Evolutionary conservation across 2,329 filamentous ascomycete genomes (phyloP), one percentile per base, ranked within the genome.

Genomic region (Ilyonectria robusta): DNA sequence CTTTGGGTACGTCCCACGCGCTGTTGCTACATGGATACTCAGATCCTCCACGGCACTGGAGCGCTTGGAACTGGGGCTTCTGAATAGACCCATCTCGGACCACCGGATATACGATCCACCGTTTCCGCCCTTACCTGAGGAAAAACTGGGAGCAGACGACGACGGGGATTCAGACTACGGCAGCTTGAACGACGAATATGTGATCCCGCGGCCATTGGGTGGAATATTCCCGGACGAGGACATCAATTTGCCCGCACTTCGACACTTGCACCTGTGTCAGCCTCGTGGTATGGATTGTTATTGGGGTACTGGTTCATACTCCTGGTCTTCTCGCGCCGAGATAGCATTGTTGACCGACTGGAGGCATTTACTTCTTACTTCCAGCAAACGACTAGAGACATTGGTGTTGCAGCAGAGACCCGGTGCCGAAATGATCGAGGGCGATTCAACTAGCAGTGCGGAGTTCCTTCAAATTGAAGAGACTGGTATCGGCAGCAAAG

Each of bases 351-450:
- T 67, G 5, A 23, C 40, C 1, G n/a, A 51, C 8, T 73, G 69
- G 64, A 42, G 26, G 8, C 23, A 5, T 0, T 6, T 73, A 0
- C 19, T 73, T 0, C 3, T 33, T 1, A 57, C 57, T 7, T 67
- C 64, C 7, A 54, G 26, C 7, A 6, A 15, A 4, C 57, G 44
- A 1, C 40, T 73, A 0, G 67, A 70, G 29, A 70, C 64, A 2
- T 33, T 73, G 7, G 62, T 72, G 0, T 2, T 73, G 2, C 67
- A 73, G 4, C 71, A 72, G 8, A 58, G 69, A 1, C 64, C 65
- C 1, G 69, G 48, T 1, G 69, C 69, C 0, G 67, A 29, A 23
- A 46, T 2, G 33, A 62, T 35, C 56, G 69, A 5, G 69, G 7
- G 23, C 3, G 47, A 50, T n/a, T 13, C 6, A 10, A 9, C 29